Evolutionary conservation across 805 yeast species (phyloP), one percentile per base, ranked within the genome.

Genomic region (Saitoella complicata): DNA sequence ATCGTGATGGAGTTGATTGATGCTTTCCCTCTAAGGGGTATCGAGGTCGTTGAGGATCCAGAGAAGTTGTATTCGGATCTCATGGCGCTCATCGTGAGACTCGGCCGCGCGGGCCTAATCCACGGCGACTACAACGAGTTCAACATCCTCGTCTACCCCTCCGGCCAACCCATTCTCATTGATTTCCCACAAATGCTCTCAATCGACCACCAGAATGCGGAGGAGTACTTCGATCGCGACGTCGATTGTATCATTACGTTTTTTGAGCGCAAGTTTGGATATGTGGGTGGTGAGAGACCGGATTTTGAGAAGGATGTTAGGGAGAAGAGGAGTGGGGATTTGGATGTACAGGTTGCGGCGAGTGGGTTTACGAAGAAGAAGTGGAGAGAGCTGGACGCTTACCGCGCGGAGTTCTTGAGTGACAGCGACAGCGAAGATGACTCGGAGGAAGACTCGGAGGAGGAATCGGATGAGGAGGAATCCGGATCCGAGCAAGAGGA

Each of bases 121-220:
- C 99, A 91, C 63, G 88, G 98, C 70, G 99, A 91, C 67, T 91
- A 78, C 66, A 91, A 91, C 61, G 99, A 91, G 64, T 91, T 91
- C 63, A 91, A 91, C 61, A 85, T 91, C 53, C 84, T 91, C 73
- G 77, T 85, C 32, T 69, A 81, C 37, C 80, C 80, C 50, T 52
- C 59, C 37, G 54, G 57, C 4, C 43, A 46, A 12, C 66, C 68
- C 6, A 80, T 87, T 13, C 95, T 91, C 31, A 88, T 91, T 55
- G 99, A 91, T 69, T 91, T 91, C 69, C 99, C 99, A 3, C 99
- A 91, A 63, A 88, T 96, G 75, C 81, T 91, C 11, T 84, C 95
- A 21, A 82, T 83, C 40, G 87, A 81, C 52, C 99, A 91, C 58
- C 70, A 68, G 3, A 95, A 91, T 59, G 96, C 97, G 5, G 79